Base-by-base conservation (phyloP, 345 rosid species). In the Conringia planisiliqua region DNA sequence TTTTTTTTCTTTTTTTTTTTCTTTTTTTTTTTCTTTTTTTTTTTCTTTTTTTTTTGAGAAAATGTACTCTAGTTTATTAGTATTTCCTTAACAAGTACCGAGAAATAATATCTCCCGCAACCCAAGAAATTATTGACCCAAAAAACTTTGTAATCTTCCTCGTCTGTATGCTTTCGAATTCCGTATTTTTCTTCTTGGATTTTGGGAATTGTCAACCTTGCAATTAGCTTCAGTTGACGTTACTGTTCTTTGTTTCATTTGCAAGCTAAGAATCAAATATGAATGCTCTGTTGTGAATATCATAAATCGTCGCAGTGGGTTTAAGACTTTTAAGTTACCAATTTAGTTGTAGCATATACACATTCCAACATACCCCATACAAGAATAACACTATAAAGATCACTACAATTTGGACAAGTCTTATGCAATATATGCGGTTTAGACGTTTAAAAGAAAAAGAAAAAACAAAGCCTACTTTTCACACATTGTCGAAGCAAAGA, bases 201-300 rank as follows among this genome's bases (percentile, higher is more conserved):
- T 51, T 55, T 32, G 77, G 10, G 71, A 42, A 54, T 54, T 54
- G 56, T 54, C 42, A 65, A 65, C 71, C 39, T 59, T 64, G 38
- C 39, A 55, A 40, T 64, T 73, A 64, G 32, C 18, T 55, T 16
- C 14, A 43, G 47, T 9, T 64, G 39, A 64, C 64, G 39, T 43
- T 73, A 64, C 47, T 56, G 16, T 54, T 64, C 30, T 32, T 55
- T 73, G 38, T 57, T 54, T 64, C 56, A 64, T 8, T 32, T 40
- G 44, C 29, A 54, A 63, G 56, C 64, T 13, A 72, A 65, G 63
- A 72, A 73, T 73, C 77, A 63, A 14, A 54, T 64, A 54, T n/a
- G 70, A 51, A 30, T 9, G 16, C 27, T 72, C 63, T 39, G 35
- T 40, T 72, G 70, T 40, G n/a, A 14, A 51, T 36, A 47, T 35